A percentile compares a stretch with the other conserved stretches of the same genome.
These are phyloP conservation scores for Trypanosoma brucei DNA, from an alignment of 208 protist genomes.

Conservation along the genomic window DNA sequence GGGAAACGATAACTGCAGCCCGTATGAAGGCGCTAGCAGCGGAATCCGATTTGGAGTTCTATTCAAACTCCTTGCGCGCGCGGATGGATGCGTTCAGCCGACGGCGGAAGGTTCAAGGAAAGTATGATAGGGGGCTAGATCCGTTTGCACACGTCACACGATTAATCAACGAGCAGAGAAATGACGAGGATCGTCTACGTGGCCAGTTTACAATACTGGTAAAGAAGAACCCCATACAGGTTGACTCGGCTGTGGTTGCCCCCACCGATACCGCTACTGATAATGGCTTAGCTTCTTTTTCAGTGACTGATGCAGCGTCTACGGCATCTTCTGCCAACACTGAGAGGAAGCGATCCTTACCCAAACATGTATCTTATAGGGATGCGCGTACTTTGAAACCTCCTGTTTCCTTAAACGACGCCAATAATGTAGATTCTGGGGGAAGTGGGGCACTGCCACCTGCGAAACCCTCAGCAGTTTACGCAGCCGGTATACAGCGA, in stretches of 20 bases:
- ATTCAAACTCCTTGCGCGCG: background rate
- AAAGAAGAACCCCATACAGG: background rate
- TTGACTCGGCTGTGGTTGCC: background rate
- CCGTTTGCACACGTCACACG: slow-evolving; percentile 13
- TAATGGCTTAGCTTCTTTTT: too few species aligned
- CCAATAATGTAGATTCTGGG: too few species aligned
- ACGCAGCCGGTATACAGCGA: too few species aligned
- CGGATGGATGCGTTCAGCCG: slow-evolving; percentile 5
- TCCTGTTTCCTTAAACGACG: too few species aligned
- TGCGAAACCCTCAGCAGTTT: too few species aligned
- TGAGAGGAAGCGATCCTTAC: too few species aligned
- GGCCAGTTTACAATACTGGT: background rate
- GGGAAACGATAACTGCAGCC: background rate
- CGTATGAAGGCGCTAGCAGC: background rate
- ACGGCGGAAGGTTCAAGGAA: slow-evolving; percentile 2
- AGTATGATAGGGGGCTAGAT: slow-evolving; percentile 17
- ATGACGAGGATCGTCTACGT: slow-evolving; percentile 1
- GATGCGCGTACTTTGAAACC: too few species aligned
- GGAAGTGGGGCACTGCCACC: too few species aligned
- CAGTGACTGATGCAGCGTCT: too few species aligned
- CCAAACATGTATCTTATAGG: too few species aligned
- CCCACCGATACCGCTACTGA: background rate
- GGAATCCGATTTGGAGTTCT: background rate
- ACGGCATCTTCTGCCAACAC: too few species aligned
- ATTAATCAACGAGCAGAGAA: slow-evolving; percentile 13